Evolutionary conservation across 73 alveolate genomes (phyloP).

Genomic region (Paramecium octaurelia): DNA sequence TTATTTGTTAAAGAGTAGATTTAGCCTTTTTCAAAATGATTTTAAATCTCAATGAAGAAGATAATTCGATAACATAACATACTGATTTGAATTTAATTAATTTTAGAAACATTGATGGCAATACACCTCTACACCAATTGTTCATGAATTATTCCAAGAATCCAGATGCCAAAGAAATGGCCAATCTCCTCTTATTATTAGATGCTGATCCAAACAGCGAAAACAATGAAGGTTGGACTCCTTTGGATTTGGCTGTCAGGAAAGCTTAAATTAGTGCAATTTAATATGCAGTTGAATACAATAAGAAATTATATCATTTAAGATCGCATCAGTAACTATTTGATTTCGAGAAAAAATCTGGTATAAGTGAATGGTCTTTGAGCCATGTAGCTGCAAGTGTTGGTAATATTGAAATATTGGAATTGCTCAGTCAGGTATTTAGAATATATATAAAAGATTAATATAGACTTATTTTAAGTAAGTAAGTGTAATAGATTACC

Average conservation of each 20-base stretch:
- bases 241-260: conserved; percentile 34
- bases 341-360: conserved; percentile 67
- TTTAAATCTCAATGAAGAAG: conserved; percentile 67
- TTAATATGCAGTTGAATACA: conserved; percentile 59
- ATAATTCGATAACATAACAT: neutral
- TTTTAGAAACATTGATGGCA: conserved; percentile 12
- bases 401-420: conserved; percentile 72
- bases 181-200: neutral
- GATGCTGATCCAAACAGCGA: conserved; percentile 22
- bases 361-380: conserved; percentile 68
- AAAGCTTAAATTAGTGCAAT: conserved; percentile 54
- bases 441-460: neutral
- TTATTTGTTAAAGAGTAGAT: conserved; percentile 66
- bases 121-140: neutral
- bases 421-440: conserved; percentile 65
- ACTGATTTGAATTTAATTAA: conserved; percentile 29
- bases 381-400: conserved; percentile 75
- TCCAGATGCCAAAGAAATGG: neutral
- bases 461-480: neutral
- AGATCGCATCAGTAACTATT: conserved; percentile 44
- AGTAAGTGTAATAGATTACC: conserved; percentile 8
- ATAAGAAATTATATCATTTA: conserved; percentile 37
- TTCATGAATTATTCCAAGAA: neutral
- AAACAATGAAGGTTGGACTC: conserved; percentile 20
- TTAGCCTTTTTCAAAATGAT: conserved; percentile 52